Evolutionary conservation across 139 green algal species (phyloP), one percentile per base, ranked within the genome.

Genomic region (Axilococcus clingmanii): DNA sequence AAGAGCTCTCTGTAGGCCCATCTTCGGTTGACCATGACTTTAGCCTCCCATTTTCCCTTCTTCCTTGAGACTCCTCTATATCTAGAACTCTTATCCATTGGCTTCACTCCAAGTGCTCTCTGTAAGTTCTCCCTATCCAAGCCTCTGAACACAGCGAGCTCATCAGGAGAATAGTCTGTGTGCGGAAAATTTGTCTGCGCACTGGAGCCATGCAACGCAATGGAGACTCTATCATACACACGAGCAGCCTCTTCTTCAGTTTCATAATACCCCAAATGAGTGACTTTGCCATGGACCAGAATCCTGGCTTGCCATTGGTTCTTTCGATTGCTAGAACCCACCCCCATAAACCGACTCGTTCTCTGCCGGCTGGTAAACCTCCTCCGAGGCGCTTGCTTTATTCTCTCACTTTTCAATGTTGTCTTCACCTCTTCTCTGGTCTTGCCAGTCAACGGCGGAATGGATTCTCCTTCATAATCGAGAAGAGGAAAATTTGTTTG

Each of bases 271-370:
- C 79, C 79, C 40, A 79, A 61, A 53, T 79, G 66, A 5, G 78
- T 86, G 5, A 84, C 75, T 59, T 83, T 83, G 53, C 78, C 78
- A 23, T 87, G 74, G n/a, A 83, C 74, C 52, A 87, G 64, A 53
- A 87, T 87, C 50, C 78, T 64, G 3, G 78, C 78, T 66, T 87
- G 78, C 78, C 78, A 87, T 69, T 87, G 78, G 54, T 85, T 83
- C 52, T 83, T 83, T 43, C 78, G 60, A 69, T 85, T 83, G 64
- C 60, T 77, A 53, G 54, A 66, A 17, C 78, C 78, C 35, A 87
- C 78, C n/a, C 78, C 78, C 61, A 87, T 77, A 57, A 71, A 87
- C 17, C 52, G 52, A 11, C 42, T 65, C 20, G 78, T 87, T 67
- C 78, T 77, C 35, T 77, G 64, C 35, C 77, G 59, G 47, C 61